Percentiles rank a stretch among this genome's conserved stretches.
Conservation (phyloP, 108 stramenopile species). For the Pseudonitzschia multiseries region DNA sequence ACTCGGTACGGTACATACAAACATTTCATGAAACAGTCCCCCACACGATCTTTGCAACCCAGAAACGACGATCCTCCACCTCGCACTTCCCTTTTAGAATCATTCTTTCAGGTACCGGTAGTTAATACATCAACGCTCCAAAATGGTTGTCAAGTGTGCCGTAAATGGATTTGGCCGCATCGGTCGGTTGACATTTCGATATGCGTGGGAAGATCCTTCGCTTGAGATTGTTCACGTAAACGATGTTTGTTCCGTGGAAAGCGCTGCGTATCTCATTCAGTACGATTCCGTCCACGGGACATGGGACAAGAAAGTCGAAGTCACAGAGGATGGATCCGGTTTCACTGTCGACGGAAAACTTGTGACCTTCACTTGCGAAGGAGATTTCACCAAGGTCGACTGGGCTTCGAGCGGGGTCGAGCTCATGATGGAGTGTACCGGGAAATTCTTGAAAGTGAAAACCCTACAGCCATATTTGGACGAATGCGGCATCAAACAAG, state of each 20-base stretch:
- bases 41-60: too few relatives aligned
- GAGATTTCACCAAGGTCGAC: constrained; percentile 76
- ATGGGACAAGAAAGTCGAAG: constrained; percentile 80
- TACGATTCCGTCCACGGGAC: constrained; percentile 96
- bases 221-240: constrained; percentile 92
- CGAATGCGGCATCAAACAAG: constrained; percentile 82
- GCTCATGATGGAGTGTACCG: constrained; percentile 92
- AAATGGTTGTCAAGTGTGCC: constrained; percentile 59
- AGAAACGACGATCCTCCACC: too few relatives aligned
- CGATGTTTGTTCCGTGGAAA: constrained; percentile 84
- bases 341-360: constrained; percentile 88
- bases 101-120: too few relatives aligned
- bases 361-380: constrained; percentile 71
- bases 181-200: constrained; percentile 88
- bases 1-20: too few relatives aligned
- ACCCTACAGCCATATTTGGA: constrained; percentile 78
- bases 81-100: too few relatives aligned
- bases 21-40: too few relatives aligned
- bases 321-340: constrained; percentile 52
- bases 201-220: constrained; percentile 87
- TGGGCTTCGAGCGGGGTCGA: constrained; percentile 76
- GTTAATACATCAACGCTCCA: neutral
- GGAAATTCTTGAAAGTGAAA: constrained; percentile 81
- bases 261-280: constrained; percentile 88
- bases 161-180: constrained; percentile 96